Base-by-base conservation (phyloP, 371 early-diverging fungal genomes). In the Mucor lusitanicus region DNA sequence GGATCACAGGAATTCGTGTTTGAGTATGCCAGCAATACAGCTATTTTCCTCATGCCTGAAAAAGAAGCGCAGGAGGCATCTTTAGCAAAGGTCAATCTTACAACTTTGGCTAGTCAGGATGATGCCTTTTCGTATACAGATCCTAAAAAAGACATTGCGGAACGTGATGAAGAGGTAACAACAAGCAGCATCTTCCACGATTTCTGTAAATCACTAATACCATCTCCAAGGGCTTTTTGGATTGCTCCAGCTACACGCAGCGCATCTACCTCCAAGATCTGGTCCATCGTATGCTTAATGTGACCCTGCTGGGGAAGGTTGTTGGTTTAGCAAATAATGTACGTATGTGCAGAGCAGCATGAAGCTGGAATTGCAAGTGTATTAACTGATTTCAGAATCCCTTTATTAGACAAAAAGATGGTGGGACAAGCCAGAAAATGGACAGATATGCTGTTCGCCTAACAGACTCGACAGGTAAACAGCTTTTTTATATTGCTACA, bases 41-140 rank as follows among this genome's bases (percentile, higher is more conserved):
- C 74, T 7, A 61, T 82, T 15, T 82, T 82, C 57, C 30, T 72
- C 48, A 82, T 82, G 82, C 65, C 79, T 9, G 82, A 77, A 58
- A 68, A 72, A 48, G 78, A 79, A 46, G 82, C 82, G 33, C 65
- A 69, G 44, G 68, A 68, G 32, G 79, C 77, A 4, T 69, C 67
- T 40, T 64, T 79, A 21, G 68, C 67, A 12, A 70, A 70, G 42
- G 46, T 66, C 1, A 67, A 67, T 64, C 40, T 72, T n/a, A 50
- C 63, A n/a, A 72, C 65, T 46, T 33, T 59, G 25, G 35, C 65
- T 19, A 21, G 23, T 1, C 54, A 60, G 15, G 57, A 39, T 30
- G 37, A 37, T 48, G 7, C 8, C 2, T 48, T 13, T 12, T 23
- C 39, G 1, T 32, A 35, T 9, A 59, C 55, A n/a, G 19, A 13